phyloP scores from a whole-genome alignment of 2,329 filamentous ascomycete genomes.

The Ophioceras dolichostomum region DNA sequence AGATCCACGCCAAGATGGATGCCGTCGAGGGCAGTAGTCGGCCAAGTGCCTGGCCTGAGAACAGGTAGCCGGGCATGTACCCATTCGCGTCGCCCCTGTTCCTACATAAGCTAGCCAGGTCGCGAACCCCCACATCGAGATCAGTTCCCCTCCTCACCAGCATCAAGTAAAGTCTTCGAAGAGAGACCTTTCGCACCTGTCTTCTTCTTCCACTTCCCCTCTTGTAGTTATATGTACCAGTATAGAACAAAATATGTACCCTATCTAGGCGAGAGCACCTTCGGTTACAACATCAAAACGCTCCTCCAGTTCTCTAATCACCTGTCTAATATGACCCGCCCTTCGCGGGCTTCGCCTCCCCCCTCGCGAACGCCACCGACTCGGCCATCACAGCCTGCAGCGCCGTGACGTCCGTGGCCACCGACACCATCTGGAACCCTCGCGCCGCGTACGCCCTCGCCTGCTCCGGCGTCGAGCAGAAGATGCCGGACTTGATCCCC shows the following conservation, averaged over 20 bases:
- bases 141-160: no score
- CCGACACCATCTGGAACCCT: slow-evolving; percentile 51
- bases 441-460: slow-evolving; percentile 39
- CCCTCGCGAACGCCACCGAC: slow-evolving; percentile 33
- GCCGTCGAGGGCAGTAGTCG: slow-evolving; percentile 32
- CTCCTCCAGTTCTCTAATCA: slow-evolving; percentile 4
- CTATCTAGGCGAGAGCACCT: not conserved
- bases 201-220: no score
- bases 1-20: slow-evolving; percentile 60
- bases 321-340: slow-evolving; percentile 26
- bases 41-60: no score
- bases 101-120: no score
- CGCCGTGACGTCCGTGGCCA: slow-evolving; percentile 41
- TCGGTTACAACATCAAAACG: not conserved
- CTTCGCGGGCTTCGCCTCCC: slow-evolving; percentile 21
- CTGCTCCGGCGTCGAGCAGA: slow-evolving; percentile 42
- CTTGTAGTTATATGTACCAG: no score
- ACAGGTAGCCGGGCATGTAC: no score
- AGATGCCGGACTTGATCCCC: slow-evolving; percentile 56
- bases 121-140: no score
- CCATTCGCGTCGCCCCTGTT: no score
- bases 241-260: not conserved
- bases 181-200: no score
- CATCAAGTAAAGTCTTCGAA: no score
- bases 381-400: slow-evolving; percentile 31